Base-by-base conservation (phyloP, 1,284 basidiomycete species). In the Sanguinoderma infundibulare region DNA sequence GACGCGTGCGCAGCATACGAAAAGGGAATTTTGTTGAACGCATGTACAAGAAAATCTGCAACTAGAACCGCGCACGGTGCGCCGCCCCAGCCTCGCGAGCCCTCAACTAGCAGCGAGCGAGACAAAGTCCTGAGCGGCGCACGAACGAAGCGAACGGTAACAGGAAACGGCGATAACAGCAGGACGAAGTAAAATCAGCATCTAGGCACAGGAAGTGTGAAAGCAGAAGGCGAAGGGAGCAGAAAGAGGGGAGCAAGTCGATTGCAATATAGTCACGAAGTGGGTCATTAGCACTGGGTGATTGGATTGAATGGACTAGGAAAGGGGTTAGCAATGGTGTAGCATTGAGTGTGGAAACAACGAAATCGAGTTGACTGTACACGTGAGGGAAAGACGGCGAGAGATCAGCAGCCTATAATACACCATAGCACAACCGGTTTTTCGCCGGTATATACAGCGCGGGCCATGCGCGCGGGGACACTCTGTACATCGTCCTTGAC, bases 341-440 rank as follows among this genome's bases (percentile, higher is more conserved):
- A 34, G 49, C 38, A 55, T 54, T 39, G 53, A 32, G 36, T n/a
- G 35, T 53, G 32, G 34, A 35, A 34, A 53, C 26, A 35, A 51
- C 20, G 28, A 34, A 24, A 30, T 38, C 8, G 14, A 34, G 38
- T 47, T 50, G 46, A 59, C 24, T 51, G 50, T 46, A 54, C 42
- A 51, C 20, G 34, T 34, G 30, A 47, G 49, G 57, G 39, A 28
- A 40, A 36, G 44, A 50, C n/a, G 36, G 30, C 30, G 46, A 15
- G 32, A 14, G 22, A 36, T 36, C 49, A 51, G 30, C 49, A 50
- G 52, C 60, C 59, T 63, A 65, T 59, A 20, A 40, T 68, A 68
- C 67, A 68, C 42, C 53, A 66, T 66, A 57, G 59, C 62, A 68
- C 66, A 68, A 64, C 64, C 66, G 66, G 64, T 40, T 30, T 55